These are phyloP conservation scores for Torulaspora delbrueckii DNA, from an alignment of 805 yeast species.

Conservation along the genomic window DNA sequence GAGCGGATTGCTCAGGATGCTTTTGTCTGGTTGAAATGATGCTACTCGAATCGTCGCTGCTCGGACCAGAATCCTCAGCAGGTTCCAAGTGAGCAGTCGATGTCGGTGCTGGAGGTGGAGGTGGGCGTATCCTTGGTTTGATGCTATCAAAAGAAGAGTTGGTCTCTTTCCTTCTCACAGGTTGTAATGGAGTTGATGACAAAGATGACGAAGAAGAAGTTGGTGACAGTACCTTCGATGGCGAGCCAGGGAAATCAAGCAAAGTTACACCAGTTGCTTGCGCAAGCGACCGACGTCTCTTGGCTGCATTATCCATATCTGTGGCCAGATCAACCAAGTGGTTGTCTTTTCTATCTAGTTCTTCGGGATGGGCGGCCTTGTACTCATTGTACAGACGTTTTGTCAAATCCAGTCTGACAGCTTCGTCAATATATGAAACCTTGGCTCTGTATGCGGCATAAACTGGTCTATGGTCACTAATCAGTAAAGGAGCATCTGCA, in stretches of 20 bases:
- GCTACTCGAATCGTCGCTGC: not conserved
- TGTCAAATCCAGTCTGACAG: slow-evolving; percentile 49
- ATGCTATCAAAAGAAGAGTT: slow-evolving; percentile 7
- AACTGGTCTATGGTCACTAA: slow-evolving; percentile 93
- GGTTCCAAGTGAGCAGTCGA: slow-evolving; percentile 3
- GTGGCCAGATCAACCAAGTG: slow-evolving; percentile 8
- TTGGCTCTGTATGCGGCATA: slow-evolving; percentile 67
- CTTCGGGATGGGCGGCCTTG: slow-evolving; percentile 38
- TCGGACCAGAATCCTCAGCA: not conserved
- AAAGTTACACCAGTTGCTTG: slow-evolving; percentile 9
- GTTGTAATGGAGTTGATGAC: slow-evolving; percentile 15
- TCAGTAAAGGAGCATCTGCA: slow-evolving; percentile 54
- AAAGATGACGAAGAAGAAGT: slow-evolving; percentile 9
- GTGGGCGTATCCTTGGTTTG: slow-evolving; percentile 19
- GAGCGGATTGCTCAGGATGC: slow-evolving; percentile 4
- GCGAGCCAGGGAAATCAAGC: slow-evolving; percentile 10
- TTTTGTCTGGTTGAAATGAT: not conserved
- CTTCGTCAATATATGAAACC: slow-evolving; percentile 67
- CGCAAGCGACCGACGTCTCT: slow-evolving; percentile 4
- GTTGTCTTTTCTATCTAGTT: slow-evolving; percentile 11
- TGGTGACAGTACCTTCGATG: slow-evolving; percentile 1
- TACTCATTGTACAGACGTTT: slow-evolving; percentile 56
- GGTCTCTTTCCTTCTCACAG: slow-evolving; percentile 11
- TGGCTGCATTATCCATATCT: slow-evolving; percentile 4
- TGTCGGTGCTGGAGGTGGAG: slow-evolving; percentile 20